Evolutionary conservation across 352 stramenopile genomes (phyloP).

Genomic region (Pythium sp.): DNA sequence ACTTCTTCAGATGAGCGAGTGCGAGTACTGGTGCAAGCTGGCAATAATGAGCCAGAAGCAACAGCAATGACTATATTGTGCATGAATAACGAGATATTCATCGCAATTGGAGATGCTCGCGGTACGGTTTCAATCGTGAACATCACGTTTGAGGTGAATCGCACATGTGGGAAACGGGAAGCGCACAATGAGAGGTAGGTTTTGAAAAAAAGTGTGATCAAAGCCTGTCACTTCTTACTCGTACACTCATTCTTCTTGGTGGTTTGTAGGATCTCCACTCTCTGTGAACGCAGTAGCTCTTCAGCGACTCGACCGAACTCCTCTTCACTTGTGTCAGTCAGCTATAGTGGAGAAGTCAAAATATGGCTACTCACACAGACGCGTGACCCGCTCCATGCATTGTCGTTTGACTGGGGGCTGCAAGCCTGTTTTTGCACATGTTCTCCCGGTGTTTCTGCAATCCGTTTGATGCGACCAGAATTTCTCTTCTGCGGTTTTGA

Average conservation of each 20-base stretch:
- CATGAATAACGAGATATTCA: neutral
- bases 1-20: conserved; percentile 28
- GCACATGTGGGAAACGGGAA: conserved; percentile 7
- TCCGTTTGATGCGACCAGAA: conserved; percentile 28
- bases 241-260: neutral
- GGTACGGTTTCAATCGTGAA: conserved; percentile 10
- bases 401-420: conserved; percentile 28
- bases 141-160: conserved; percentile 7
- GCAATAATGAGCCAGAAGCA: conserved; percentile 9
- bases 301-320: neutral
- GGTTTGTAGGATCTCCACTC: conserved; percentile 11
- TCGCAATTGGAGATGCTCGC: conserved; percentile 13
- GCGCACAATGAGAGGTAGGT: conserved; percentile 11
- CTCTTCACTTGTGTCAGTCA: conserved; percentile 30
- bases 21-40: conserved; percentile 22
- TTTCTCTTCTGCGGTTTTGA: conserved; percentile 57
- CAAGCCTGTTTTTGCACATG: conserved; percentile 48
- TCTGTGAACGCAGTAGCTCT: neutral
- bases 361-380: conserved; percentile 27
- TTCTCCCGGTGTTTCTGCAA: conserved; percentile 29
- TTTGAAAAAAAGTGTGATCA: neutral
- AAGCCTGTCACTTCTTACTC: neutral
- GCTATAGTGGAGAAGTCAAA: conserved; percentile 45
- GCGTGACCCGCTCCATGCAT: neutral
- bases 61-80: conserved; percentile 6